These are phyloP conservation scores for Pseudogymnoascus sp. DNA, from an alignment of 2,329 filamentous ascomycete genomes.

Conservation along the genomic window DNA sequence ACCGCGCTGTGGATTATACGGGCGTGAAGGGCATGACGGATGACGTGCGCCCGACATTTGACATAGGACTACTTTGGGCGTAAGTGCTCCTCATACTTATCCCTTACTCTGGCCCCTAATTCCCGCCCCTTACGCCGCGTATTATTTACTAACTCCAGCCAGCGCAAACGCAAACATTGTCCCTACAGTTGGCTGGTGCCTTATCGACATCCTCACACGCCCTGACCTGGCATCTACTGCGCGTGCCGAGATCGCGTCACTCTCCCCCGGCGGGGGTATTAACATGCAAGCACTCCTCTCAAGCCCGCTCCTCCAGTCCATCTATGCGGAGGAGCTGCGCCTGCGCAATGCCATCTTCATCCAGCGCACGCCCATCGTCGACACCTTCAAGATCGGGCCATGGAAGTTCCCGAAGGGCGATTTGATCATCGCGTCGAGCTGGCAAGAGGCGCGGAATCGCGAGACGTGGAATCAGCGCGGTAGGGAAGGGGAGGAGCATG, in stretches of 20 bases:
- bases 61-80: slow-evolving; percentile 22
- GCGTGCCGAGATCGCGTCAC: slow-evolving; percentile 18
- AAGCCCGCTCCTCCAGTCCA: slow-evolving; percentile 27
- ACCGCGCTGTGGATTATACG: slow-evolving; percentile 11
- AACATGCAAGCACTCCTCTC: slow-evolving; percentile 17
- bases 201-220: slow-evolving; percentile 20
- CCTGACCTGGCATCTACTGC: slow-evolving; percentile 17
- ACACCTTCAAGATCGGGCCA: slow-evolving; percentile 22
- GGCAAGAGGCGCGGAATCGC: slow-evolving; percentile 22
- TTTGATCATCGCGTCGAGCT: slow-evolving; percentile 21
- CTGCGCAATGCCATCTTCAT: slow-evolving; percentile 18
- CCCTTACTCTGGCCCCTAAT: background rate
- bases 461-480: slow-evolving; percentile 26
- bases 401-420: slow-evolving; percentile 25
- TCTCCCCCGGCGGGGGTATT: slow-evolving; percentile 12
- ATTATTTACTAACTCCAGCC: slow-evolving; percentile 3
- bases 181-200: slow-evolving; percentile 21
- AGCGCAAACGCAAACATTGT: slow-evolving; percentile 24
- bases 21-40: slow-evolving; percentile 12
- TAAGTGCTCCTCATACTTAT: slow-evolving; percentile 6
- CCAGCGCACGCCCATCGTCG: slow-evolving; percentile 14
- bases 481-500: slow-evolving; percentile 18
- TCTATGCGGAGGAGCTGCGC: slow-evolving; percentile 30
- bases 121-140: too few species aligned
- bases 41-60: slow-evolving; percentile 13